phyloP scores from a whole-genome alignment of 352 stramenopile genomes.

The Phytophthora ohioensis region DNA sequence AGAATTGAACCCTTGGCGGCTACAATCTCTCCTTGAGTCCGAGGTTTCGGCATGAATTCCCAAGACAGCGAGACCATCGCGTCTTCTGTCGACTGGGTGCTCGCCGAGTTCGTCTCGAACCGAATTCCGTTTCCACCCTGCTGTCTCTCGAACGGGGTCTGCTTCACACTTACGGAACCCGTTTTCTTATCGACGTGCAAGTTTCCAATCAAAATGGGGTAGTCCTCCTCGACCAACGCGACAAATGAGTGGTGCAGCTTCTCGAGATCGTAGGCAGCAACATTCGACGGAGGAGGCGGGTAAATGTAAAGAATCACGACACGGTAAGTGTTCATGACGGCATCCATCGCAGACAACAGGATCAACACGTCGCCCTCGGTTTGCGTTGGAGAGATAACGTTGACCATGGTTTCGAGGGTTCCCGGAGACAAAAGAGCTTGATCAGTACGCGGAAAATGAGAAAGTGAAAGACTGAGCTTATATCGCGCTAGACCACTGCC shows the following conservation, averaged over 20 bases:
- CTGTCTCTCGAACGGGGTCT: slow-evolving; percentile 23
- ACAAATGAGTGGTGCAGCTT: slow-evolving; percentile 45
- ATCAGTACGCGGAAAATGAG: slow-evolving; percentile 1
- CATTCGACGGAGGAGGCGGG: slow-evolving; percentile 19
- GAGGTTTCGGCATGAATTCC: slow-evolving; percentile 43
- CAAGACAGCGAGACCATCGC: slow-evolving; percentile 43
- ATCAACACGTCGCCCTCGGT: slow-evolving; percentile 21
- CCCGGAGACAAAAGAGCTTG: neutral
- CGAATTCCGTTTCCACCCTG: slow-evolving; percentile 38
- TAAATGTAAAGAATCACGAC: slow-evolving; percentile 68
- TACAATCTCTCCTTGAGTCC: slow-evolving; percentile 34
- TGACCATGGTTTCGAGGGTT: slow-evolving; percentile 21
- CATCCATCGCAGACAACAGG: slow-evolving; percentile 56
- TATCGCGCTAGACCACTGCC: no score
- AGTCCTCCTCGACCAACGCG: slow-evolving; percentile 50
- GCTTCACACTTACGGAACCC: slow-evolving; percentile 42
- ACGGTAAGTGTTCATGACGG: slow-evolving; percentile 53
- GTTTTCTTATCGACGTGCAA: slow-evolving; percentile 38
- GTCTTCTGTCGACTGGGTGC: slow-evolving; percentile 34
- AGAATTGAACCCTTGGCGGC: slow-evolving; percentile 53
- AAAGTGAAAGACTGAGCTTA: slow-evolving; percentile 7
- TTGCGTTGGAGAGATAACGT: slow-evolving; percentile 5
- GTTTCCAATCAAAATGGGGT: slow-evolving; percentile 51
- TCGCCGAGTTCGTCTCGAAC: slow-evolving; percentile 38
- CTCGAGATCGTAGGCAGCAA: slow-evolving; percentile 42